Base-by-base conservation (phyloP, 805 yeast species). In the Kurtzmaniella fragi region DNA sequence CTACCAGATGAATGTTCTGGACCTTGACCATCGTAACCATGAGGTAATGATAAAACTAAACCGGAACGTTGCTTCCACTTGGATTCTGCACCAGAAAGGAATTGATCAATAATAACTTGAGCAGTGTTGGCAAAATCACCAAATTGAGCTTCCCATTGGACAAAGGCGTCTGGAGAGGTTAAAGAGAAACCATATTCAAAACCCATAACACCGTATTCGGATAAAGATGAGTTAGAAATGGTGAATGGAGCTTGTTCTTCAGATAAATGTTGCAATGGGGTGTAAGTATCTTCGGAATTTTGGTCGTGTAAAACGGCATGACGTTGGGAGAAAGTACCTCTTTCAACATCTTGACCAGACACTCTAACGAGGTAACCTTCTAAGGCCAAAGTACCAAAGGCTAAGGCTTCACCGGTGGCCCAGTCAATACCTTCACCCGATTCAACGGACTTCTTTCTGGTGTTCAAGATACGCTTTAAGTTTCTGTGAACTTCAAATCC, bases 121-220 rank as follows among this genome's bases (percentile, higher is more conserved):
- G 97, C 99, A 51, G 98, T 93, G 77, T 93, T 93, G 57, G 99
- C 99, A 58, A 93, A 93, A 72, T 93, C 99, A 79, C 99, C 99
- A 56, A 93, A 93, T 75, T 93, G 99, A 42, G 98, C 99, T 73
- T 93, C 99, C 99, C 99, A 93, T 73, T 84, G 83, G 38, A 91
- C 97, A 43, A 87, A 78, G 40, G 96, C 93, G 60, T 93, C 97
- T 52, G 99, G 99, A 37, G 95, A 86, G 45, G 96, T 87, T 67
- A 93, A 76, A 6, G 98, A 91, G 75, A 93, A 93, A 71, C 99
- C 99, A 63, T 93, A 93, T 72, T 93, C 99, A 64, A 87, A 93
- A 53, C 99, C 98, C 91, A 93, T 84, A 42, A 88, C 97, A 79
- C 99, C 99, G 65, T 90, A 93, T 73, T 93, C 99, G 32, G 97